Evolutionary conservation across 306 rosid genomes (phyloP).

Genomic region (Lupinus albus): DNA sequence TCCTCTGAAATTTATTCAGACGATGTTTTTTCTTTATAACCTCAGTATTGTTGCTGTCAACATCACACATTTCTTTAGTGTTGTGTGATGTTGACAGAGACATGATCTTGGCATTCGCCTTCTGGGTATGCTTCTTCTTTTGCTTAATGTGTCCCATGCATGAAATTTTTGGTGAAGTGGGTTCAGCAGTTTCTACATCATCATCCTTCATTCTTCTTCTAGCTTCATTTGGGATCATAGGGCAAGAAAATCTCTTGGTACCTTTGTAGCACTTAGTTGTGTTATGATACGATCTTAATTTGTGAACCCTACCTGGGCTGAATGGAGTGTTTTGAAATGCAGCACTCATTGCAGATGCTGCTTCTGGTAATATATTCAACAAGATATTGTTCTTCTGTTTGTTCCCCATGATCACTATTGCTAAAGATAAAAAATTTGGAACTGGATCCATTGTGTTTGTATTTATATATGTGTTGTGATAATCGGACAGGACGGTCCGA

Average conservation of each 20-base stretch:
- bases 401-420: constrained; percentile 43
- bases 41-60: neutral
- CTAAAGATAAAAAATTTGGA: neutral
- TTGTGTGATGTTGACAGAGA: constrained; percentile 11
- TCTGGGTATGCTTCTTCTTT: constrained; percentile 61
- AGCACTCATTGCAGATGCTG: constrained; percentile 49
- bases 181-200: constrained; percentile 53
- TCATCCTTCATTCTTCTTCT: constrained; percentile 52
- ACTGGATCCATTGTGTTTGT: neutral
- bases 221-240: constrained; percentile 60
- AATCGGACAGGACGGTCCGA: too few species aligned
- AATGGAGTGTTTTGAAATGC: constrained; percentile 63
- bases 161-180: constrained; percentile 86
- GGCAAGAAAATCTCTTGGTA: constrained; percentile 61
- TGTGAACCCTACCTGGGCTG: constrained; percentile 72
- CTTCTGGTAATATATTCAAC: constrained; percentile 69
- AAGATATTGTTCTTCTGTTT: constrained; percentile 56
- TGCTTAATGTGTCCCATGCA: constrained; percentile 97
- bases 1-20: constrained; percentile 46
- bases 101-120: constrained; percentile 25
- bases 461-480: neutral
- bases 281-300: constrained; percentile 26
- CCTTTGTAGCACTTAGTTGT: constrained; percentile 27
- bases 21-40: constrained; percentile 41
- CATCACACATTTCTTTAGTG: neutral